Conservation (phyloP, 2,329 filamentous ascomycete genomes). For the Ceratocystiopsis sp. region DNA sequence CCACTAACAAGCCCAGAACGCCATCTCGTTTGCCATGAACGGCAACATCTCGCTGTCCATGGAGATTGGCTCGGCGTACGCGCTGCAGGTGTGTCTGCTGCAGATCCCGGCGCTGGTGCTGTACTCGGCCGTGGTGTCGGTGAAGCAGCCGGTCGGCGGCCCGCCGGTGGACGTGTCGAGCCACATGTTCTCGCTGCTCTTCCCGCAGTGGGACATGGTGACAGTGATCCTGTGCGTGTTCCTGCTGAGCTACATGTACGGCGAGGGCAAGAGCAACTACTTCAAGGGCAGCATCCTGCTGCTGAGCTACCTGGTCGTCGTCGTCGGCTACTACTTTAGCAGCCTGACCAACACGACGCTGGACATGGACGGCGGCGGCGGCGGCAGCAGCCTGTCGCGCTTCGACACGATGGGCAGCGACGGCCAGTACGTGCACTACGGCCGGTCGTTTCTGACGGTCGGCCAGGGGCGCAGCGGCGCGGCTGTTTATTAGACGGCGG, state of each 20-base stretch:
- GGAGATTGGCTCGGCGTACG: slow-evolving; percentile 97
- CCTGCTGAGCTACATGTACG: slow-evolving; percentile 90
- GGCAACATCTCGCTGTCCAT: slow-evolving; percentile 97
- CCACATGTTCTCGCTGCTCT: slow-evolving; percentile 72
- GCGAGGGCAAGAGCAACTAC: slow-evolving; percentile 98
- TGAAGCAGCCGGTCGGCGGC: slow-evolving; percentile 27
- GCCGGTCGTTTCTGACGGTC: slow-evolving; percentile 28
- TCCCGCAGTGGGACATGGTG: slow-evolving; percentile 98
- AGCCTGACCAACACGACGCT: slow-evolving; percentile 26
- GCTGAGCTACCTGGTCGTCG: slow-evolving; percentile 79
- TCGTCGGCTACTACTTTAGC: slow-evolving; percentile 83
- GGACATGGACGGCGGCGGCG: slow-evolving; percentile 18
- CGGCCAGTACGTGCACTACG: slow-evolving; percentile 29
- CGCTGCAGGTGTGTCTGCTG: slow-evolving; percentile 83
- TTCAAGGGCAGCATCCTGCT: slow-evolving; percentile 97
- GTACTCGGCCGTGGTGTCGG: slow-evolving; percentile 46
- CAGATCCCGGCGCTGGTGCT: slow-evolving; percentile 87
- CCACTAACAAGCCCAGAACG: slow-evolving; percentile 45
- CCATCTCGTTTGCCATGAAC: slow-evolving; percentile 98
- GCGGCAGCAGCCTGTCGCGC: slow-evolving; percentile 16
- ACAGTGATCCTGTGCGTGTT: slow-evolving; percentile 94
- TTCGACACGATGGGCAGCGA: slow-evolving; percentile 37
- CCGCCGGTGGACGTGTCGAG: slow-evolving; percentile 22
- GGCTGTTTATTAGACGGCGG: slow-evolving; percentile 13
- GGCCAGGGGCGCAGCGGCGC: slow-evolving; percentile 26